phyloP scores from a whole-genome alignment of 176 grass and related monocot genomes.

The Juncus inflexus region DNA sequence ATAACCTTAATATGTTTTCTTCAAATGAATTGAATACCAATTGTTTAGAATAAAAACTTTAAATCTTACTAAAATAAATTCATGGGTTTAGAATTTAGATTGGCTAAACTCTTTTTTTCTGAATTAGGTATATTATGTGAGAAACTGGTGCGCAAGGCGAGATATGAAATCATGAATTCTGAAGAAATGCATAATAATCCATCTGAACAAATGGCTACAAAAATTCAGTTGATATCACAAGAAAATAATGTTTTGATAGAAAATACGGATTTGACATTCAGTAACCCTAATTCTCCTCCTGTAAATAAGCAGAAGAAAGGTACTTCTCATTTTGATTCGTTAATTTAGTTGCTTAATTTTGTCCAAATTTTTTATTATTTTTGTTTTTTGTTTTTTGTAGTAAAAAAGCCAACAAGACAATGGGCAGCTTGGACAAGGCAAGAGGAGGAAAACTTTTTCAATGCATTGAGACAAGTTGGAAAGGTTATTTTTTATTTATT shows the following conservation, averaged over 20 bases:
- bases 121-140: not conserved
- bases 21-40: too few relatives aligned
- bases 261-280: constrained; percentile 6
- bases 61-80: too few relatives aligned
- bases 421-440: constrained; percentile 97
- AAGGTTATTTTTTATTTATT: constrained; percentile 54
- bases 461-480: constrained; percentile 97
- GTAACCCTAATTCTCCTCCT: constrained; percentile 1
- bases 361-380: constrained; percentile 19
- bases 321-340: constrained; percentile 2
- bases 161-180: constrained; percentile 14
- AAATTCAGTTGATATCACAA: constrained; percentile 5
- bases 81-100: too few relatives aligned
- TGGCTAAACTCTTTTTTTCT: too few relatives aligned
- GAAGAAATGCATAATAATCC: not conserved
- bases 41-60: too few relatives aligned
- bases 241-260: not conserved
- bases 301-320: constrained; percentile 17
- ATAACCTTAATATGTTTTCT: too few relatives aligned
- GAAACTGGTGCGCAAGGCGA: not conserved
- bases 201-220: constrained; percentile 11
- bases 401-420: constrained; percentile 68
- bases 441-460: constrained; percentile 96
- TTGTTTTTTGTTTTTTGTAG: constrained; percentile 6
- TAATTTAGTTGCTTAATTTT: not conserved